A percentile compares a stretch with the other conserved stretches of the same genome.
phyloP scores from a whole-genome alignment of 2,329 filamentous ascomycete genomes.

The Stagonosporopsis cucurbitacearum region DNA sequence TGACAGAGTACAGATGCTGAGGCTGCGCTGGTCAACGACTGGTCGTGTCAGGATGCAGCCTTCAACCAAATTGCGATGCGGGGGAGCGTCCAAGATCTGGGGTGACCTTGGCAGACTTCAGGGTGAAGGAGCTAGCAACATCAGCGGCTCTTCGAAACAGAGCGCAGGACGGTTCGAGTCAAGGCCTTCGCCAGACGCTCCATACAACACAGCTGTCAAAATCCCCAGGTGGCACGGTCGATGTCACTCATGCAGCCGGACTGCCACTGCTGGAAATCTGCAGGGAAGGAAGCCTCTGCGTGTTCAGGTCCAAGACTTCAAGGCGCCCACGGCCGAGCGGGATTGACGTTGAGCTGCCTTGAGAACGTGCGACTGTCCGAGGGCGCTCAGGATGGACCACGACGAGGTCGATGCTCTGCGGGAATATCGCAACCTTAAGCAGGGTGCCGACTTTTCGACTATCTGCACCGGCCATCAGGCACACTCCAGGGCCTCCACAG shows the following conservation, averaged over 20 bases:
- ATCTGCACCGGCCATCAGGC: slow-evolving; percentile 1
- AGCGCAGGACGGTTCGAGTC: background rate
- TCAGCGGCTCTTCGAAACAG: background rate
- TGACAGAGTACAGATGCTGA: background rate
- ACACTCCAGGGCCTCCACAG: background rate
- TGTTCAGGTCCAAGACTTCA: slow-evolving; percentile 1
- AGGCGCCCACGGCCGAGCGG: slow-evolving; percentile 10
- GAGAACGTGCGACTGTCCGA: slow-evolving; percentile 1
- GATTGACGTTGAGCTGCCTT: slow-evolving; percentile 2
- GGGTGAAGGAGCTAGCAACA: background rate
- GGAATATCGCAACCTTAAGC: background rate
- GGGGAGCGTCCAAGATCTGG: slow-evolving; percentile 17
- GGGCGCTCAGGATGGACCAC: background rate
- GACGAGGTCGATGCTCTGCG: slow-evolving; percentile 13
- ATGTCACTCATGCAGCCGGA: background rate
- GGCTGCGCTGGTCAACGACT: background rate
- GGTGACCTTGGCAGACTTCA: slow-evolving; percentile 15
- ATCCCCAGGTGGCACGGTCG: background rate
- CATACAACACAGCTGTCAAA: background rate
- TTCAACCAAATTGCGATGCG: slow-evolving; percentile 20
- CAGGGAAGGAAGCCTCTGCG: slow-evolving; percentile 4
- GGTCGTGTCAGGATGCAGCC: slow-evolving; percentile 3
- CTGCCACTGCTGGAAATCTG: background rate
- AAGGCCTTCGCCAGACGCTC: background rate
- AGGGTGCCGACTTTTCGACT: background rate